phyloP scores from a whole-genome alignment of 2,329 filamentous ascomycete genomes.

The Aspergillus sp. region DNA sequence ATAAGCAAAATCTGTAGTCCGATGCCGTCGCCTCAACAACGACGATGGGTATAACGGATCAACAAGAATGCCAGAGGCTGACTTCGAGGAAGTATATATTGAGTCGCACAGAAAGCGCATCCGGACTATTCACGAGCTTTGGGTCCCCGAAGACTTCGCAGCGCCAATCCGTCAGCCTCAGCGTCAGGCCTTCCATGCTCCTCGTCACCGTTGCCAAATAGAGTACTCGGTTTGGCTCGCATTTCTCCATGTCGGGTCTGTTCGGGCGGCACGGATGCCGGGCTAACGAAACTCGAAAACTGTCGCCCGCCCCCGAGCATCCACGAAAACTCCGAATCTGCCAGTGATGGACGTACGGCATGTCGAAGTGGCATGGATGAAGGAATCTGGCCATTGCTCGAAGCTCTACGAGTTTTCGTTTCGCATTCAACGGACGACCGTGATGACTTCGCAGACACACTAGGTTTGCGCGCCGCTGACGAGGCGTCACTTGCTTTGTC shows the following conservation, averaged over 20 bases:
- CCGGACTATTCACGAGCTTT: slow-evolving; percentile 18
- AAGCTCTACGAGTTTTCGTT: neutral
- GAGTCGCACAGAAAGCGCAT: neutral
- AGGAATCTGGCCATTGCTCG: slow-evolving; percentile 11
- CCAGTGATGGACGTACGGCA: slow-evolving; percentile 42
- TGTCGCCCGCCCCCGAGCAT: slow-evolving; percentile 51
- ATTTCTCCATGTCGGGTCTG: slow-evolving; percentile 40
- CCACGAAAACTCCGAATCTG: slow-evolving; percentile 52
- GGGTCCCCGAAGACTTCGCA: slow-evolving; percentile 40
- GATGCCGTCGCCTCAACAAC: neutral
- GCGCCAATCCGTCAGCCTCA: slow-evolving; percentile 43
- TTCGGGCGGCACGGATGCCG: slow-evolving; percentile 47
- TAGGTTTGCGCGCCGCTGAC: slow-evolving; percentile 3
- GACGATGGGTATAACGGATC: neutral
- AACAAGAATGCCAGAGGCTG: neutral
- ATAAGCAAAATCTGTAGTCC: neutral
- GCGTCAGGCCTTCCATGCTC: slow-evolving; percentile 28
- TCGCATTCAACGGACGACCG: slow-evolving; percentile 15
- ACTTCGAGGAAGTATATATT: neutral
- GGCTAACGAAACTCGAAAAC: slow-evolving; percentile 49
- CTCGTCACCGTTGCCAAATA: slow-evolving; percentile 38
- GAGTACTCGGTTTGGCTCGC: slow-evolving; percentile 33
- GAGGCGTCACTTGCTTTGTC: slow-evolving; percentile 8
- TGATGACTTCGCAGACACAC: slow-evolving; percentile 7
- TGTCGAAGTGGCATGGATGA: slow-evolving; percentile 28